These are phyloP conservation scores for Strobilomyces echinocephalus DNA, from an alignment of 768 basidiomycete genomes.

Conservation along the genomic window DNA sequence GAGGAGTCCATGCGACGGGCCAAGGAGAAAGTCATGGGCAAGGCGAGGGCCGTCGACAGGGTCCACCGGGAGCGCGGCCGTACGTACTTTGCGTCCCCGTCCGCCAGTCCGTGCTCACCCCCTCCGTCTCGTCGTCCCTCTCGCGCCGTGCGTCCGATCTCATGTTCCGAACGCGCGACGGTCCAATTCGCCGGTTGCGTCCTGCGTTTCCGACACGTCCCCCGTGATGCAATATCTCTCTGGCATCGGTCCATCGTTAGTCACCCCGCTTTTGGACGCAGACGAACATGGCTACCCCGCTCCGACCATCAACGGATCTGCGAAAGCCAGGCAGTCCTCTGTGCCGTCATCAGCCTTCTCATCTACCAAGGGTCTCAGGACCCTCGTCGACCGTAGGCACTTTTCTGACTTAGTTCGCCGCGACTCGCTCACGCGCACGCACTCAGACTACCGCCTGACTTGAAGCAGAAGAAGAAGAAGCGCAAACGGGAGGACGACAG, in stretches of 20 bases:
- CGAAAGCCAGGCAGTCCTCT: constrained; percentile 47
- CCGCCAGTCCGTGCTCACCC: constrained; percentile 11
- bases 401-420: constrained; percentile 16
- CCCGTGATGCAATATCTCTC: constrained; percentile 12
- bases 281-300: constrained; percentile 43
- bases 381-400: constrained; percentile 55
- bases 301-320: constrained; percentile 29
- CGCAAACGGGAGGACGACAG: constrained; percentile 79
- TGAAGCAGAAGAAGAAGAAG: constrained; percentile 81
- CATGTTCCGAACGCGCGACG: constrained; percentile 7
- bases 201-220: too few relatives aligned
- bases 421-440: not conserved
- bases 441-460: constrained; percentile 44
- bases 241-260: constrained; percentile 20
- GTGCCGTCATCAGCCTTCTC: constrained; percentile 43
- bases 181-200: constrained; percentile 1
- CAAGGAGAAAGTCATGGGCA: constrained; percentile 37
- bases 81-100: constrained; percentile 49
- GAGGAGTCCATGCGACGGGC: constrained; percentile 12
- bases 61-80: constrained; percentile 71
- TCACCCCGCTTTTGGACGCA: constrained; percentile 46
- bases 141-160: constrained; percentile 1
- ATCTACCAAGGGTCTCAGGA: constrained; percentile 55
- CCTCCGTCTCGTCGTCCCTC: constrained; percentile 15
- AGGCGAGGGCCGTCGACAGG: constrained; percentile 65